phyloP scores from a whole-genome alignment of 345 rosid species.

The Salix koriyanagi region DNA sequence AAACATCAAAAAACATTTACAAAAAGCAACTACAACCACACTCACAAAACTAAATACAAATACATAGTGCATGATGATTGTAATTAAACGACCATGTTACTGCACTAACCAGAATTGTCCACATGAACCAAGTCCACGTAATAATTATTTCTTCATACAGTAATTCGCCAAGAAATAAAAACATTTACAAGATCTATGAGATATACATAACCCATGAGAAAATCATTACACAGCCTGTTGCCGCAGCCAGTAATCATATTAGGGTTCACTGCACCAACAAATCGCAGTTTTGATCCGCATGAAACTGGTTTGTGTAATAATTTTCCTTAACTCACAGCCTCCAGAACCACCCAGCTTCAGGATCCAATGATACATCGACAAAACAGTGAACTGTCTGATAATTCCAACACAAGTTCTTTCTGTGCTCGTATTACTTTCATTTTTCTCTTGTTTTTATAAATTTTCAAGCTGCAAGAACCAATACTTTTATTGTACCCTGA shows the following conservation, averaged over 20 bases:
- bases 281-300: no score
- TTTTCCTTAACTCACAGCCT: not conserved
- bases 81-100: no score
- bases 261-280: not conserved
- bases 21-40: no score
- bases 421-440: not conserved
- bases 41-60: no score
- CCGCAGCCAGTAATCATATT: not conserved
- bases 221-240: not conserved
- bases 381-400: no score
- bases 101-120: no score
- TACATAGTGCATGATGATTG: no score
- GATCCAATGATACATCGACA: no score
- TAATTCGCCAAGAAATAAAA: not conserved
- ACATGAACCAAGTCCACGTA: no score
- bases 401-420: not conserved
- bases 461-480: constrained; percentile 70
- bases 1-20: no score
- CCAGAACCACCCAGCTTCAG: not conserved
- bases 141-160: not conserved
- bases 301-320: no score
- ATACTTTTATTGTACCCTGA: constrained; percentile 95
- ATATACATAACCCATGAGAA: not conserved
- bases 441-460: not conserved
- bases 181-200: not conserved